Percentiles rank a stretch among this genome's conserved stretches.
phyloP scores from a whole-genome alignment of 768 basidiomycete genomes.

The Boletus insuetus region DNA sequence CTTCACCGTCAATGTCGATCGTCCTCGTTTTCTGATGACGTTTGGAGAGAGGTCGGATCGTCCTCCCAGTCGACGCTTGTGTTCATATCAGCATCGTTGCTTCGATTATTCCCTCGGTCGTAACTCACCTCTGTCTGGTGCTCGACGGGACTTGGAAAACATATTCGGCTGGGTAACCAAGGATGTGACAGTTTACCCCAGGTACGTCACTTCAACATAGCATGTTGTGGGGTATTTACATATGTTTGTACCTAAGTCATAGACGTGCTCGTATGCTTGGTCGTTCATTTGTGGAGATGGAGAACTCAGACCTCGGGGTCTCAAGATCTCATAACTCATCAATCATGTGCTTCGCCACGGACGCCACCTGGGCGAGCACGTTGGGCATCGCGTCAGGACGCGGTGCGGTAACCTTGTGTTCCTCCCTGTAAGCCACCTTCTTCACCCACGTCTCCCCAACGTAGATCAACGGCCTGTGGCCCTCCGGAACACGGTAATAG shows the following conservation, averaged over 20 bases:
- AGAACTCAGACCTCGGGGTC: no score
- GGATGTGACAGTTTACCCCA: no score
- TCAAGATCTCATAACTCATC: neutral
- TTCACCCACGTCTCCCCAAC: conserved; percentile 4
- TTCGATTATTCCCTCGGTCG: neutral
- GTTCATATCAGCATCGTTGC: neutral
- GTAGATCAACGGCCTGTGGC: neutral
- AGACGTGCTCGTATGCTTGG: no score
- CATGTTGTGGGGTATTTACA: no score
- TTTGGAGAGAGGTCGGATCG: neutral
- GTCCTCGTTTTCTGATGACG: neutral
- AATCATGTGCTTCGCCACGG: neutral
- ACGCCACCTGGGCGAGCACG: neutral
- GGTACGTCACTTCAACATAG: neutral
- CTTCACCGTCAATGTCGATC: conserved; percentile 1
- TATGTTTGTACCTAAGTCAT: no score
- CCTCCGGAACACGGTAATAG: neutral
- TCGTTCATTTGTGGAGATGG: no score
- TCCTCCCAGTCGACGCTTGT: neutral
- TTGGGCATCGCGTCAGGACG: neutral
- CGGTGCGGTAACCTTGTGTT: neutral
- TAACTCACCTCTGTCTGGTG: neutral
- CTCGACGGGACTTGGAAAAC: neutral
- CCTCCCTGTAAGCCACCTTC: neutral
- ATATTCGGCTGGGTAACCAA: neutral